Evolutionary conservation across 139 green algal genomes (phyloP).

Genomic region (Chlorella sp.): DNA sequence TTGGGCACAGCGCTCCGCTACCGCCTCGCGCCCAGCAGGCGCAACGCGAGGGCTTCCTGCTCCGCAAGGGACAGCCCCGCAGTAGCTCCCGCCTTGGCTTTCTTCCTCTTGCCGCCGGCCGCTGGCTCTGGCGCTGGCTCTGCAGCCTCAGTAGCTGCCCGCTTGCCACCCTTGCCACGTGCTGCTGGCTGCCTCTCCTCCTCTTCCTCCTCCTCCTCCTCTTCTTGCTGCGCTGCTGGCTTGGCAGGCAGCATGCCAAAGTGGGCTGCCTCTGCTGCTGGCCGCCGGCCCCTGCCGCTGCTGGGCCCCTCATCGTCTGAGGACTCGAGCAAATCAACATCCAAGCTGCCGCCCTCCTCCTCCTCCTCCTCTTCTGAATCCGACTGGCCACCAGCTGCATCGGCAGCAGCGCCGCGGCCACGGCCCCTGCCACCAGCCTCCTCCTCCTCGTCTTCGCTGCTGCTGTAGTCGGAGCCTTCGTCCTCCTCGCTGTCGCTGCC

Average conservation of each 20-base stretch:
- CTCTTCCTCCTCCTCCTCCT: neutral
- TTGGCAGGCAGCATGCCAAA: slow-evolving; percentile 55
- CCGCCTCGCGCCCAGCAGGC: slow-evolving; percentile 51
- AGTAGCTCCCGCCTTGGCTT: neutral
- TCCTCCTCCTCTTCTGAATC: slow-evolving; percentile 6
- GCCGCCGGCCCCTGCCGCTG: neutral
- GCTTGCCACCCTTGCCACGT: slow-evolving; percentile 11
- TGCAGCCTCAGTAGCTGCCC: neutral
- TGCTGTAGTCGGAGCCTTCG: neutral
- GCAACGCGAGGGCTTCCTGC: slow-evolving; percentile 73
- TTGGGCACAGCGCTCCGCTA: neutral
- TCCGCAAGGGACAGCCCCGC: slow-evolving; percentile 57
- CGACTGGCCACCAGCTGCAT: neutral
- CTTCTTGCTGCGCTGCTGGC: neutral
- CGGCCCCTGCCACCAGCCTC: neutral
- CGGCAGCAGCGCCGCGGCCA: neutral
- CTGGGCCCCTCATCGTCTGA: slow-evolving; percentile 29
- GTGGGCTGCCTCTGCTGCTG: slow-evolving; percentile 47
- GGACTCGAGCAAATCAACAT: slow-evolving; percentile 29
- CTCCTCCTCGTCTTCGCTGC: neutral
- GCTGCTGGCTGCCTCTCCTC: neutral
- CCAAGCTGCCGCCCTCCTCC: neutral
- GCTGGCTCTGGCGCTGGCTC: neutral
- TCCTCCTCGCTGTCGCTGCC: slow-evolving; percentile 2
- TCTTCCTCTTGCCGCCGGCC: slow-evolving; percentile 11